Evolutionary conservation across 352 stramenopile species (phyloP), one percentile per base, ranked within the genome.

Genomic region (Globisporangium rhizosaccharum): DNA sequence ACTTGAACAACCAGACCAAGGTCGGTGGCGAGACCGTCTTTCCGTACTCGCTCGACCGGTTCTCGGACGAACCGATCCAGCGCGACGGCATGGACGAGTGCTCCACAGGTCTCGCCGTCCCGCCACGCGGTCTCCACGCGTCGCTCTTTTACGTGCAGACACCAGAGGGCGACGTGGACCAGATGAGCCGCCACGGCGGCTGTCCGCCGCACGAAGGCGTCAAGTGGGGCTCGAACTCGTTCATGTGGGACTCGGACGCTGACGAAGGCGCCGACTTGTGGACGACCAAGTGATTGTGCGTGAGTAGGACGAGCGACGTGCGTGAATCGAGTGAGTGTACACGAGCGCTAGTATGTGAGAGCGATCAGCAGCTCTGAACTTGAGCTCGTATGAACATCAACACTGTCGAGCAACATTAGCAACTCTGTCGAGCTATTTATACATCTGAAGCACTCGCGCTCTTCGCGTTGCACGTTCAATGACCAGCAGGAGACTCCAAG

Each of bases 1-100:
- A 99, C 73, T 73, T 99, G 41, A 98, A 88, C 70, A 96, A 98
- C 68, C 86, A 99, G 54, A 88, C 87, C 54, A 93, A 97, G 62
- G 51, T 90, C 20, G 97, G 97, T 17, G 97, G 97, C 30, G 91
- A 99, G 72, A 99, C 96, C 0, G 92, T 99, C n/a, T 99, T 99
- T 73, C 96, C 84, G n/a, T 87, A 84, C 67, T 92, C 84, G 50
- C 62, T 85, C 17, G 86, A 93, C 30, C 69, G 82, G 14, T 90
- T 79, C 62, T 86, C 63, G 51, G 71, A 89, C 47, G 79, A 90
- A 44, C 47, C 65, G 17, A 93, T 95, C 50, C 63, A 85, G 41
- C 82, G 85, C 46, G 71, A 68, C 9, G 85, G 85, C 47, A 95
- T 94, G 86, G 65, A 71, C 56, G 84, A 95, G 65, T 95, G 86